Percentiles rank a stretch among this genome's conserved stretches.
These are phyloP conservation scores for Pleodorina starrii DNA, from an alignment of 139 green algal species.

Conservation along the genomic window DNA sequence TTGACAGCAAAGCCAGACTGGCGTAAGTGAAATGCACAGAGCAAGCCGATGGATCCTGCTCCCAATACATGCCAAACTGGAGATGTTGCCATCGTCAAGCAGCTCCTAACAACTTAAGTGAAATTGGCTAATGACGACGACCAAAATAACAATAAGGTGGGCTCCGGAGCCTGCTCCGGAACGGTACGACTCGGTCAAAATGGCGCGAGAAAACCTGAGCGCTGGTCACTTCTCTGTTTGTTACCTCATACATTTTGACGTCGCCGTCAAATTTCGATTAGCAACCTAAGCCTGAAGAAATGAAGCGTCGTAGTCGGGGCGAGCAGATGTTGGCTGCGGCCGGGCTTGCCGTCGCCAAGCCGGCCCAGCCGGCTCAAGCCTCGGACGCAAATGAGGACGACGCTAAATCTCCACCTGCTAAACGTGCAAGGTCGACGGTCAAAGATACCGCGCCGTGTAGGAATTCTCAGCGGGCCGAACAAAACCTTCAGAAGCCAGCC, in stretches of 20 bases:
- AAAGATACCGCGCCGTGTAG: not conserved
- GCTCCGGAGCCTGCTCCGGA: not conserved
- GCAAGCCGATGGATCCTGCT: slow-evolving; percentile 53
- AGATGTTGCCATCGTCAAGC: not conserved
- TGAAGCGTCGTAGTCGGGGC: slow-evolving; percentile 38
- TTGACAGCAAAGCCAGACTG: slow-evolving; percentile 15
- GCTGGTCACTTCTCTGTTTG: no score
- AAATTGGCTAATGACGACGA: no score
- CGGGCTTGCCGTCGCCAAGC: not conserved
- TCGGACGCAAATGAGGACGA: not conserved
- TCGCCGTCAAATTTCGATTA: not conserved
- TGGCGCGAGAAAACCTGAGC: not conserved
- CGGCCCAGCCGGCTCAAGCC: not conserved
- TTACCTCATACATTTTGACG: no score
- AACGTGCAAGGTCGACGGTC: slow-evolving; percentile 4
- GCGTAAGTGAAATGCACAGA: slow-evolving; percentile 55
- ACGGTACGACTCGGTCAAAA: not conserved
- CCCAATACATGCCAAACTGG: slow-evolving; percentile 50
- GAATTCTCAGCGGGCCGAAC: not conserved
- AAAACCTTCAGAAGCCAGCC: not conserved
- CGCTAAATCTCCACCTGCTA: not conserved
- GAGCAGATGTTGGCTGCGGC: slow-evolving; percentile 34
- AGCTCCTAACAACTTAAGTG: no score
- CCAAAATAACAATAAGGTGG: not conserved
- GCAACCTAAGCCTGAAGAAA: not conserved